Evolutionary conservation across 2,329 filamentous ascomycete genomes (phyloP).

Genomic region (Orbilia oligospora): DNA sequence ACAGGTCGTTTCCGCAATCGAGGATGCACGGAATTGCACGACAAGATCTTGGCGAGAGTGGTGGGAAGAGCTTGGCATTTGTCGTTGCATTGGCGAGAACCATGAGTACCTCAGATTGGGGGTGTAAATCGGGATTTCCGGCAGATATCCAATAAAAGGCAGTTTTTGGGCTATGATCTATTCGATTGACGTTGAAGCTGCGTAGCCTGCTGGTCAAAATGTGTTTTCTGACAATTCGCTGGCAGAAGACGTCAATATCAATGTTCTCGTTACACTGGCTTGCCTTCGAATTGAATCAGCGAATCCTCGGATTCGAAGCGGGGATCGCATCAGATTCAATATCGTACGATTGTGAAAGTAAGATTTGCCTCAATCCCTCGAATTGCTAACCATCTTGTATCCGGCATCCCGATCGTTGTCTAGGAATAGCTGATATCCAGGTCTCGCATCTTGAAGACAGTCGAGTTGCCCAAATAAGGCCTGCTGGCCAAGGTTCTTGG

Average conservation of each 20-base stretch:
- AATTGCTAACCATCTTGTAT: neutral
- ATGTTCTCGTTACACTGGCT: constrained; percentile 3
- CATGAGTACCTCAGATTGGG: no score
- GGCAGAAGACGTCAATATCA: neutral
- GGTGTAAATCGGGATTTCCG: no score
- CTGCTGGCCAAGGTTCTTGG: constrained; percentile 23
- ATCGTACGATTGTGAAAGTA: neutral
- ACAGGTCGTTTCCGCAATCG: no score
- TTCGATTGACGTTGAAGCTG: no score
- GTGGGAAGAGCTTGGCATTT: constrained; percentile 27
- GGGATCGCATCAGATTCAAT: neutral
- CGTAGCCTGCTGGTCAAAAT: neutral
- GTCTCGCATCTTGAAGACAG: no score
- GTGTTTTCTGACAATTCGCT: constrained; percentile 17
- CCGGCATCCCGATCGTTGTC: neutral
- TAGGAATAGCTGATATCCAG: neutral
- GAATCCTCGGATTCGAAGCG: no score
- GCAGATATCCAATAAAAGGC: no score
- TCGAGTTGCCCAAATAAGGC: constrained; percentile 8
- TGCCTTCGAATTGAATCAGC: neutral
- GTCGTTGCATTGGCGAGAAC: neutral
- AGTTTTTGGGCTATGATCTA: no score
- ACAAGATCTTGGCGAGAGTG: constrained; percentile 5
- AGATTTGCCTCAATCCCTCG: no score
- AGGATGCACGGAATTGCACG: neutral